Conservation (phyloP, 1,284 basidiomycete genomes). For the Cryptococcus depauperatus region DNA sequence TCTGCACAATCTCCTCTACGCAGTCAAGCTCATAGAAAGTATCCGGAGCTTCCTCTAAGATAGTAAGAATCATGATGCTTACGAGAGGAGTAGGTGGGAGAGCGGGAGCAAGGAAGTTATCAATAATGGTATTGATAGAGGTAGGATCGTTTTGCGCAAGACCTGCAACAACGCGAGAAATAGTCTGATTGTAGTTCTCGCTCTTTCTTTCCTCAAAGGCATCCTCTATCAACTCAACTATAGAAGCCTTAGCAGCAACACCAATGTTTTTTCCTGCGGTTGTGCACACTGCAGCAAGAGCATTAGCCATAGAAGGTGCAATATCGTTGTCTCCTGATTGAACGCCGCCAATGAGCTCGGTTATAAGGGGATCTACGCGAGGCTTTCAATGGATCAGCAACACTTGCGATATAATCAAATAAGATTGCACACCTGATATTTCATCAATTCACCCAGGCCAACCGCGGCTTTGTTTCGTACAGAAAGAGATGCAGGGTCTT, state of each 20-base stretch:
- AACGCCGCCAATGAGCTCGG: constrained; percentile 58
- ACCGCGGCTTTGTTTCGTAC: constrained; percentile 76
- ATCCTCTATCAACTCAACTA: constrained; percentile 67
- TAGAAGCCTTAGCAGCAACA: constrained; percentile 61
- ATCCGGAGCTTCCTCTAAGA: constrained; percentile 53
- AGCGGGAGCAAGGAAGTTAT: constrained; percentile 45
- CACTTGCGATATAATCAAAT: neutral
- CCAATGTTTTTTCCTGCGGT: constrained; percentile 69
- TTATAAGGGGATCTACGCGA: constrained; percentile 61
- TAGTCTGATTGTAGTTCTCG: constrained; percentile 64
- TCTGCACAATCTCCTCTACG: constrained; percentile 60
- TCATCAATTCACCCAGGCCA: constrained; percentile 88
- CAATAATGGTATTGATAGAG: constrained; percentile 59
- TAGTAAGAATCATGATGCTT: constrained; percentile 59
- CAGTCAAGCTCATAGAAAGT: constrained; percentile 58
- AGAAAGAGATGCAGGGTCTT: constrained; percentile 67
- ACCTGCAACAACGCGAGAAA: constrained; percentile 60
- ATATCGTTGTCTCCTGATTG: constrained; percentile 61
- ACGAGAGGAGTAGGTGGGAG: constrained; percentile 42
- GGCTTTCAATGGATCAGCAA: constrained; percentile 46
- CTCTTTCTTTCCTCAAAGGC: constrained; percentile 66
- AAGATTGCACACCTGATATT: constrained; percentile 63
- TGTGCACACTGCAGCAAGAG: constrained; percentile 67
- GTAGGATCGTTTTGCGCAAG: constrained; percentile 57
- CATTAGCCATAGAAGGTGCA: constrained; percentile 63